Percentiles rank a stretch among this genome's conserved stretches.
Evolutionary conservation across 331 rosid genomes (phyloP).

Genomic region (Rhamnella rubrinervis): DNA sequence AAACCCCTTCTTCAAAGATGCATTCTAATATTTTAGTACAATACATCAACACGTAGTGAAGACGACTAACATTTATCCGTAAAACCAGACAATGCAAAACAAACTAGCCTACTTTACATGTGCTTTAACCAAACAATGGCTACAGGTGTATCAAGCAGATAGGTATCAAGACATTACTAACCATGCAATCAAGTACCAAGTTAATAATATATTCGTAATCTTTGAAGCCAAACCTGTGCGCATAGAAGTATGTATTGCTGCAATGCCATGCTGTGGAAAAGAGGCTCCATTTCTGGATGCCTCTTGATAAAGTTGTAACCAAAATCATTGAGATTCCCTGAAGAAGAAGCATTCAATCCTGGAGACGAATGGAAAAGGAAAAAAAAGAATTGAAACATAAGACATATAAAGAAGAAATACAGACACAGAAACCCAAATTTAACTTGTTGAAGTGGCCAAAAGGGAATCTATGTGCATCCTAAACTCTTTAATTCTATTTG

Average conservation of each 20-base stretch:
- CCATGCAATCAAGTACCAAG: background rate
- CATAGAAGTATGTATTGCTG: constrained; percentile 90
- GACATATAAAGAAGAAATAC: constrained; percentile 6
- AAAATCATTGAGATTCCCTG: constrained; percentile 48
- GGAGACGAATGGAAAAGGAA: constrained; percentile 11
- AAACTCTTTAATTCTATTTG: constrained; percentile 21
- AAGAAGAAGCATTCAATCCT: constrained; percentile 32
- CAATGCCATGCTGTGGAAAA: constrained; percentile 67
- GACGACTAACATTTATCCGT: too few species aligned
- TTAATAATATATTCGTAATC: background rate
- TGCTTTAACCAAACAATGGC: too few species aligned
- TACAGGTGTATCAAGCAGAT: too few species aligned
- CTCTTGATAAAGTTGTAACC: constrained; percentile 56
- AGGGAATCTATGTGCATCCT: background rate
- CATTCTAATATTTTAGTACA: too few species aligned
- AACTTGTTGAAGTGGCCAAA: background rate
- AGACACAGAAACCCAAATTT: background rate
- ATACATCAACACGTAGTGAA: too few species aligned
- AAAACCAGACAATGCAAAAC: too few species aligned
- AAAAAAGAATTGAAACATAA: constrained; percentile 9
- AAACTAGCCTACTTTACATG: too few species aligned
- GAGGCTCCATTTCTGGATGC: constrained; percentile 45
- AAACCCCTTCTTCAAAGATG: background rate
- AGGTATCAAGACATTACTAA: too few species aligned
- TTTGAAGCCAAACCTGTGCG: constrained; percentile 62